These are phyloP conservation scores for Dichotomocladium elegans DNA, from an alignment of 371 early-diverging fungal species.

Conservation along the genomic window DNA sequence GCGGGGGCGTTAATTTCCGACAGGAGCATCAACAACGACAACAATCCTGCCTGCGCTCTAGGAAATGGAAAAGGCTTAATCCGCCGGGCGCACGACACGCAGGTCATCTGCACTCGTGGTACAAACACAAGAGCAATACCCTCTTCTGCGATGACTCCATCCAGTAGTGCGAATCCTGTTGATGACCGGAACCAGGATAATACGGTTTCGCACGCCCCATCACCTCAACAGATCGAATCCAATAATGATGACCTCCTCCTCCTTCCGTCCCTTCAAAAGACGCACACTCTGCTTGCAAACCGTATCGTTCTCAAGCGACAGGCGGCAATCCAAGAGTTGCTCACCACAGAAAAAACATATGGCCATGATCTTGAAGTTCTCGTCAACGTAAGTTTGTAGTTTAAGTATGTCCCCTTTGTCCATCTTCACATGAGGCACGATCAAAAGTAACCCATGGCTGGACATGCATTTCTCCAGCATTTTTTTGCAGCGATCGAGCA, in stretches of 20 bases:
- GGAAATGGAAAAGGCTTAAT: constrained; percentile 2
- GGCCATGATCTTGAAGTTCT: constrained; percentile 28
- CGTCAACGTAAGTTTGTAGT: constrained; percentile 23
- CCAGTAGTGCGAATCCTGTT: no score
- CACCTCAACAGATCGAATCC: no score
- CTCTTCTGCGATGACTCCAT: no score
- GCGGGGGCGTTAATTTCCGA: no score
- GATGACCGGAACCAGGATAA: background rate
- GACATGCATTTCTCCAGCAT: constrained; percentile 10
- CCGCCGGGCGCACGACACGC: constrained; percentile 2
- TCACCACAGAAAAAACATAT: constrained; percentile 37
- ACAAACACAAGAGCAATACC: no score
- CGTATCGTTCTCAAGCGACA: background rate
- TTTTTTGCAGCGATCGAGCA: constrained; percentile 25
- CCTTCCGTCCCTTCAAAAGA: no score
- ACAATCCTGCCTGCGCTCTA: background rate
- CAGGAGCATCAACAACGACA: background rate
- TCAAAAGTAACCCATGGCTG: background rate
- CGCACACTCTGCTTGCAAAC: background rate
- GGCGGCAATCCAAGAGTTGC: constrained; percentile 24
- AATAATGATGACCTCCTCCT: no score
- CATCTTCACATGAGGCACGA: background rate
- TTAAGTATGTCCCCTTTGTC: no score
- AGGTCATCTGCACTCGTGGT: background rate
- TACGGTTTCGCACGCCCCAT: background rate